Percentiles rank a stretch among this genome's conserved stretches.
These are phyloP conservation scores for Pestalotiopsis sp. DNA, from an alignment of 2,329 filamentous ascomycete genomes.

Conservation along the genomic window DNA sequence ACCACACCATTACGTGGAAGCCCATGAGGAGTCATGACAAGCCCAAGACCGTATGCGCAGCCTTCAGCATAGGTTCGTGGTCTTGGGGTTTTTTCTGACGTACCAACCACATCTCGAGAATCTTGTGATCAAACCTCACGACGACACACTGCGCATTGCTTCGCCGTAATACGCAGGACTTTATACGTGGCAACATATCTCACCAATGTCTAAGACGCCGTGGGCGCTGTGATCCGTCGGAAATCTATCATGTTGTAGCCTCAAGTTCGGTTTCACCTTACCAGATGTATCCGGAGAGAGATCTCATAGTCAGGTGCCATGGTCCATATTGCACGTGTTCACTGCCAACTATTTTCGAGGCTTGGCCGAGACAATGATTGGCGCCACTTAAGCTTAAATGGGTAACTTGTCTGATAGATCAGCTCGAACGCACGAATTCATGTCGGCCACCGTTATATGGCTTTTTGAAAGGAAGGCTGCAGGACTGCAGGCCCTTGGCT, in stretches of 20 bases:
- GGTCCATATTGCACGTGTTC: background rate
- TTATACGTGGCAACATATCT: background rate
- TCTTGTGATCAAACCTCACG: background rate
- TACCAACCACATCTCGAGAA: background rate
- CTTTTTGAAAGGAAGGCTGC: background rate
- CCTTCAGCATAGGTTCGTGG: no score
- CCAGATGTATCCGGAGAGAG: background rate
- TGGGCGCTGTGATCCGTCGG: background rate
- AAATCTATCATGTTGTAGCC: background rate
- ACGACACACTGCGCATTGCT: background rate
- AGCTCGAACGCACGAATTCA: background rate
- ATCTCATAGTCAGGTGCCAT: background rate
- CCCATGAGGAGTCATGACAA: no score
- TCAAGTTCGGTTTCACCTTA: background rate
- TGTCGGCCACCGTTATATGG: background rate
- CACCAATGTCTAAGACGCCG: background rate
- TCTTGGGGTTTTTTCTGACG: no score
- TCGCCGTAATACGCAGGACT: background rate
- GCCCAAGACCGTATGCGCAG: no score
- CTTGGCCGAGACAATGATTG: background rate
- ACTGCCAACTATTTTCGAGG: background rate
- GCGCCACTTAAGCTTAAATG: background rate
- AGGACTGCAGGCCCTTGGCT: background rate
- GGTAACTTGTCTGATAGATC: background rate
- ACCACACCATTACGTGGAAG: no score